Evolutionary conservation across 352 stramenopile species (phyloP).

Genomic region (Globisporangium canariense): DNA sequence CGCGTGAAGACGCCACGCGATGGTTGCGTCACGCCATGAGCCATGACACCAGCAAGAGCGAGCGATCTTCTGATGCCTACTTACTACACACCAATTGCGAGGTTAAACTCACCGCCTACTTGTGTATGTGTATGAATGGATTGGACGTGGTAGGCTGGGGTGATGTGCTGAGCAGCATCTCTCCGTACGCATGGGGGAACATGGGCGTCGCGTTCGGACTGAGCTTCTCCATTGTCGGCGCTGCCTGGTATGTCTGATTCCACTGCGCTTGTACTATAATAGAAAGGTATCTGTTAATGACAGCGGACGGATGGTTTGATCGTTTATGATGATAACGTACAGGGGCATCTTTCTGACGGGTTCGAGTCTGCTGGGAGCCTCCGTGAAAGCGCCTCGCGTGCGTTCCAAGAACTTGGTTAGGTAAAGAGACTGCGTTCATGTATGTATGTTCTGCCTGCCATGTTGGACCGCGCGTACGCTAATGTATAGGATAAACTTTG

Average conservation of each 20-base stretch:
- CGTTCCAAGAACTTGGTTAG: conserved; percentile 99
- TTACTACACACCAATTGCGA: background rate
- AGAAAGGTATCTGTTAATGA: conserved; percentile 1
- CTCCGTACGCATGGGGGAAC: conserved; percentile 96
- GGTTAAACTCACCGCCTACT: background rate
- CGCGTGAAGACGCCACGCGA: background rate
- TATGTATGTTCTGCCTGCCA: too few species aligned
- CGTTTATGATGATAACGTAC: background rate
- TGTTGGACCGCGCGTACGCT: background rate
- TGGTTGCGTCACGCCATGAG: background rate
- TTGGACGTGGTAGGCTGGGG: conserved; percentile 60
- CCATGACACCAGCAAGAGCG: background rate
- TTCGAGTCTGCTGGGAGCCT: conserved; percentile 95
- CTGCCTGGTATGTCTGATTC: conserved; percentile 79
- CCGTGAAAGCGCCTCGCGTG: conserved; percentile 98
- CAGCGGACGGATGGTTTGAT: background rate
- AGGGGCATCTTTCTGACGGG: conserved; percentile 93
- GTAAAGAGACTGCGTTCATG: conserved; percentile 12
- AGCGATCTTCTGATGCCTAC: conserved; percentile 3
- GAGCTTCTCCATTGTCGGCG: conserved; percentile 96
- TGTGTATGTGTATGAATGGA: background rate
- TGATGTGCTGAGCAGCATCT: conserved; percentile 98
- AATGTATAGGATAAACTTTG: background rate
- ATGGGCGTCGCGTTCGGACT: conserved; percentile 97
- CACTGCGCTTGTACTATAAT: background rate